Evolutionary conservation across 805 yeast species (phyloP).

Genomic region (Wickerhamomyces tratensis): DNA sequence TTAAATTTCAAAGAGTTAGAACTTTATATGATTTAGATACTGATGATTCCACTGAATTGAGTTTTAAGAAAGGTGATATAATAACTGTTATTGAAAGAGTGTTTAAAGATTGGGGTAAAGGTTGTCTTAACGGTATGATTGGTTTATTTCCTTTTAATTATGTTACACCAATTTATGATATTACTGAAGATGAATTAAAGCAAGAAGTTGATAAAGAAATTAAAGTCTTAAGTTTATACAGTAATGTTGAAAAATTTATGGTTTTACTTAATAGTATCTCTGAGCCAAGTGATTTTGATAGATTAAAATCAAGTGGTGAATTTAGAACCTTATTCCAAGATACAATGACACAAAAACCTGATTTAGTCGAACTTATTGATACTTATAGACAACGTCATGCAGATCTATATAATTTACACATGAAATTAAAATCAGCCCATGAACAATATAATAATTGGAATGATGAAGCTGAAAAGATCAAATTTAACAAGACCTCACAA

Average conservation of each 20-base stretch:
- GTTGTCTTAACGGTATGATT: constrained; percentile 65
- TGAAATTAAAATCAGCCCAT: not conserved
- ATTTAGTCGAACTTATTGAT: constrained; percentile 66
- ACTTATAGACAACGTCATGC: constrained; percentile 69
- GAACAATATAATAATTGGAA: not conserved
- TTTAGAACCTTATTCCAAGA: constrained; percentile 66
- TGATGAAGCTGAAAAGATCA: not conserved
- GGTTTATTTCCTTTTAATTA: constrained; percentile 93
- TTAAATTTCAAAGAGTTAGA: constrained; percentile 49
- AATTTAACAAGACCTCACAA: too few species aligned
- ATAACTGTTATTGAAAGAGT: constrained; percentile 82
- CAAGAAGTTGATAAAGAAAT: constrained; percentile 42
- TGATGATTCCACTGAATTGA: constrained; percentile 76
- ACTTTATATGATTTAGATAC: constrained; percentile 79
- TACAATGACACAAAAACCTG: constrained; percentile 66
- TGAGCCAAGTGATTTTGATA: constrained; percentile 19
- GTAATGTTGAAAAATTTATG: constrained; percentile 62
- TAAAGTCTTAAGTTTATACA: constrained; percentile 39
- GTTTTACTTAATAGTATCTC: constrained; percentile 36
- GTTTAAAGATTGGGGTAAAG: constrained; percentile 94
- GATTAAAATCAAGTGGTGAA: constrained; percentile 46
- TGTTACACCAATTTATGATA: constrained; percentile 68
- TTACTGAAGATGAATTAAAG: constrained; percentile 48
- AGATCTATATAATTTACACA: constrained; percentile 28
- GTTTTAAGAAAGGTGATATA: constrained; percentile 80